These are phyloP conservation scores for Fusarium bactridioides DNA, from an alignment of 2,329 filamentous ascomycete genomes.

Conservation along the genomic window DNA sequence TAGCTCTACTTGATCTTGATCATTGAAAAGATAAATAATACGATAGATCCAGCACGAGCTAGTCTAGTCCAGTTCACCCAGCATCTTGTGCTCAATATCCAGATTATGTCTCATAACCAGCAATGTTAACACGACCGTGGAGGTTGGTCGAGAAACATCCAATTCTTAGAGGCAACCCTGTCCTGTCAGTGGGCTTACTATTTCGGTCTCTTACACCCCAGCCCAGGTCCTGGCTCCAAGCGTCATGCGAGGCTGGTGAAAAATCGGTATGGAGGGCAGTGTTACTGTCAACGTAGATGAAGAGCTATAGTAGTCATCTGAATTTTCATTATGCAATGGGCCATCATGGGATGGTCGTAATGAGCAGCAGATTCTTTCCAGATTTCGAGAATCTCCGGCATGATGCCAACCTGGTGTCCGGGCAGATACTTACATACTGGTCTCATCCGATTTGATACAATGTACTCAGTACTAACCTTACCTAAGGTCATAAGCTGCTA, in stretches of 20 bases:
- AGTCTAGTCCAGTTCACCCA: not conserved
- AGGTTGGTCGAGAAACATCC: not conserved
- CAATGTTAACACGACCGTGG: not conserved
- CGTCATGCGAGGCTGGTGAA: not conserved
- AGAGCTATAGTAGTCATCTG: not conserved
- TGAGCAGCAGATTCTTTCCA: slow-evolving; percentile 21
- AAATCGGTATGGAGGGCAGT: not conserved
- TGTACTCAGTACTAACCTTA: not conserved
- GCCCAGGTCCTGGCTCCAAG: not conserved
- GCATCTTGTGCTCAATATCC: not conserved
- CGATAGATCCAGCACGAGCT: not conserved
- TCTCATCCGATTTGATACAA: not conserved
- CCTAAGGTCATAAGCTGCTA: not conserved
- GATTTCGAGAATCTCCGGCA: slow-evolving; percentile 4
- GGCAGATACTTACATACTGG: not conserved
- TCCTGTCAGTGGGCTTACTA: not conserved
- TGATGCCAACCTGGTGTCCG: not conserved
- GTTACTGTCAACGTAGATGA: not conserved
- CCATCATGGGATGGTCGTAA: not conserved
- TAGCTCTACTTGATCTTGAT: slow-evolving; percentile 1
- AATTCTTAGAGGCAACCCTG: not conserved
- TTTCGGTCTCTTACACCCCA: not conserved
- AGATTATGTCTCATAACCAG: not conserved
- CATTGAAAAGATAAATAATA: not conserved
- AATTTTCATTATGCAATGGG: not conserved